Evolutionary conservation across 805 yeast species (phyloP), one percentile per base, ranked within the genome.

Genomic region (Candida alai): DNA sequence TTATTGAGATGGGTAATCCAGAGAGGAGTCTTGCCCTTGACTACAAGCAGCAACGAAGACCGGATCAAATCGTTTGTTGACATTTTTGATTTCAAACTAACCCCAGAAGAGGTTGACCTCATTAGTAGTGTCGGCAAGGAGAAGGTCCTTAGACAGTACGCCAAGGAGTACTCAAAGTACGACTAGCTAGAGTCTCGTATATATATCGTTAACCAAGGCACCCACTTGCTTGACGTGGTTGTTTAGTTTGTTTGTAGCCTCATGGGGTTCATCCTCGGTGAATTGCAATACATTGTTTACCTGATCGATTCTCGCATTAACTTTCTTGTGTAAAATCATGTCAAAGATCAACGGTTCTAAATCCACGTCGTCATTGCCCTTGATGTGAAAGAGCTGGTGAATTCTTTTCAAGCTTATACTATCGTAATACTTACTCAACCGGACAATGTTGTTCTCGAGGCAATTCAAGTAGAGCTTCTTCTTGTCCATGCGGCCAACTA

Each of bases 1-100:
- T 57, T 73, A 43, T 56, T 73, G 39, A 62, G 70, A 47, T 73
- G 72, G 68, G 62, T 54, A 14, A 50, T 62, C 20, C 66, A 69
- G 39, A 54, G 44, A 22, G 69, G 67, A 2, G 52, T 70, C 14
- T 56, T 73, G 37, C 70, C 76, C 0, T 52, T 73, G 28, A 70
- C 77, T 12, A 70, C 76, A 2, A 56, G 73, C 21, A 45, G 64
- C 4, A 71, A 68, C 15, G 58, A 51, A 20, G 58, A 54, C 29
- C 58, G 76, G 45, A 55, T 68, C 39, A 56, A 47, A 19, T 63
- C 59, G 24, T 54, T 55, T 23, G 46, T 65, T 37, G 61, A 56
- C 6, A 42, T 56, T 26, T 59, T 53, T 23, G 53, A 54, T 32
- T 66, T 68, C 32, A 62, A 73, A 45, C 60, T 84, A 41, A 56